phyloP scores from a whole-genome alignment of 2,329 filamentous ascomycete genomes.

The Monascus ruber region DNA sequence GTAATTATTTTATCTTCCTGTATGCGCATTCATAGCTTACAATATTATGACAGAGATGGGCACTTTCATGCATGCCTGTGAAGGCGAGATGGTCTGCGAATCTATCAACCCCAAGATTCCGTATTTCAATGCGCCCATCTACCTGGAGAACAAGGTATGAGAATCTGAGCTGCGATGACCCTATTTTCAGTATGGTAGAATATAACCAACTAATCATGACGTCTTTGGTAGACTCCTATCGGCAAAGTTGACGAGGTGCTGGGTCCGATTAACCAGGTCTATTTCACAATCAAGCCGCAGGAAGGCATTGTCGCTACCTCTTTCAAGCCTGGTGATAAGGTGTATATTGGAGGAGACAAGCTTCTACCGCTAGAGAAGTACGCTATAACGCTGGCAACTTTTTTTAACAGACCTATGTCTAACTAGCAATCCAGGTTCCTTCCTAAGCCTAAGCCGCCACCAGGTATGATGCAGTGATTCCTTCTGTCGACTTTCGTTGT shows the following conservation, averaged over 20 bases:
- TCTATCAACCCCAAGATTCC: slow-evolving; percentile 91
- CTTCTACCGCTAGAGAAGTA: slow-evolving; percentile 81
- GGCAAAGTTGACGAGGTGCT: slow-evolving; percentile 98
- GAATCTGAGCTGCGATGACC: neutral
- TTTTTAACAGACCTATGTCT: neutral
- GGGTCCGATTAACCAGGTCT: slow-evolving; percentile 93
- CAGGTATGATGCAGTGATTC: slow-evolving; percentile 26
- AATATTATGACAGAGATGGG: slow-evolving; percentile 62
- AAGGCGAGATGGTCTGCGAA: slow-evolving; percentile 96
- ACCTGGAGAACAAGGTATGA: slow-evolving; percentile 88
- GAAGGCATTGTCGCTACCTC: slow-evolving; percentile 91
- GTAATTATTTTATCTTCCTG: slow-evolving; percentile 23
- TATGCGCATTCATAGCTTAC: slow-evolving; percentile 12
- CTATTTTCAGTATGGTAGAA: neutral
- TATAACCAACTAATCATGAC: slow-evolving; percentile 8
- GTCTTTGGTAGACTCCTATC: slow-evolving; percentile 55
- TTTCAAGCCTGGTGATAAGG: slow-evolving; percentile 95
- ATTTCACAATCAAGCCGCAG: slow-evolving; percentile 94
- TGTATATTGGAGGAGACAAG: slow-evolving; percentile 92
- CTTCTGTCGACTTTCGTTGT: slow-evolving; percentile 2
- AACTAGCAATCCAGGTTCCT: slow-evolving; percentile 51
- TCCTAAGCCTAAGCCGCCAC: slow-evolving; percentile 73
- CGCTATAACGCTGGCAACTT: slow-evolving; percentile 2
- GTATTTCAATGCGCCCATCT: slow-evolving; percentile 98
- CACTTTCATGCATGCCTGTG: slow-evolving; percentile 82